A percentile compares a stretch with the other conserved stretches of the same genome.
These are phyloP conservation scores for Boletus patriciae DNA, from an alignment of 768 basidiomycete genomes.

Conservation along the genomic window DNA sequence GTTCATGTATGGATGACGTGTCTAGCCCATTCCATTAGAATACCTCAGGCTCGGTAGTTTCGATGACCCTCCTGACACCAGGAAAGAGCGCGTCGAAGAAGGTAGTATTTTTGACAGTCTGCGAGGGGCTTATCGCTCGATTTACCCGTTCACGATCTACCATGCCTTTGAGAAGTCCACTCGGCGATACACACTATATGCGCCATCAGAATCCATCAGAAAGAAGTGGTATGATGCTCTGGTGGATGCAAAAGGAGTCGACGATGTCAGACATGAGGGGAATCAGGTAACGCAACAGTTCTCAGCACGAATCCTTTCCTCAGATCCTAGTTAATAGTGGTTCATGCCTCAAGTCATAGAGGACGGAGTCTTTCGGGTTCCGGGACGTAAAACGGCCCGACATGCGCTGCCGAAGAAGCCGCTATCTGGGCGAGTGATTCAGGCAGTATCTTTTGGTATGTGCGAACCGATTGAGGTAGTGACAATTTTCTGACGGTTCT, in stretches of 20 bases:
- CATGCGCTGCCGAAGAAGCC: conserved; percentile 29
- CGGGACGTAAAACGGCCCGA: conserved; percentile 36
- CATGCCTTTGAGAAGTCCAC: conserved; percentile 57
- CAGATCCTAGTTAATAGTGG: conserved; percentile 45
- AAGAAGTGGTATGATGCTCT: conserved; percentile 64
- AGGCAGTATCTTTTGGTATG: conserved; percentile 66
- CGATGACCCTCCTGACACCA: conserved; percentile 53
- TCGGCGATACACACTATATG: conserved; percentile 74
- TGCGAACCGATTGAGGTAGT: neutral
- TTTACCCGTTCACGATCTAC: conserved; percentile 79
- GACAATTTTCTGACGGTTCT: neutral
- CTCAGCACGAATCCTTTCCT: conserved; percentile 4
- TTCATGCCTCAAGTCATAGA: conserved; percentile 60
- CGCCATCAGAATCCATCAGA: conserved; percentile 54
- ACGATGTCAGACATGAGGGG: conserved; percentile 63
- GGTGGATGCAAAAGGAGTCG: conserved; percentile 60
- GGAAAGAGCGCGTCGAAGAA: conserved; percentile 63
- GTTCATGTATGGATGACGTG: conserved; percentile 9
- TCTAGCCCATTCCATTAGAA: conserved; percentile 75
- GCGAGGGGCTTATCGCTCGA: conserved; percentile 48
- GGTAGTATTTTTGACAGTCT: conserved; percentile 56
- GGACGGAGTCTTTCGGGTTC: conserved; percentile 60
- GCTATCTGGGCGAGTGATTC: conserved; percentile 58
- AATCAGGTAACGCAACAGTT: conserved; percentile 55
- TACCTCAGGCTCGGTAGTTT: conserved; percentile 76